Percentiles rank a stretch among this genome's conserved stretches.
These are phyloP conservation scores for Hansenula sp. DNA, from an alignment of 1,139 yeast species.

Conservation along the genomic window DNA sequence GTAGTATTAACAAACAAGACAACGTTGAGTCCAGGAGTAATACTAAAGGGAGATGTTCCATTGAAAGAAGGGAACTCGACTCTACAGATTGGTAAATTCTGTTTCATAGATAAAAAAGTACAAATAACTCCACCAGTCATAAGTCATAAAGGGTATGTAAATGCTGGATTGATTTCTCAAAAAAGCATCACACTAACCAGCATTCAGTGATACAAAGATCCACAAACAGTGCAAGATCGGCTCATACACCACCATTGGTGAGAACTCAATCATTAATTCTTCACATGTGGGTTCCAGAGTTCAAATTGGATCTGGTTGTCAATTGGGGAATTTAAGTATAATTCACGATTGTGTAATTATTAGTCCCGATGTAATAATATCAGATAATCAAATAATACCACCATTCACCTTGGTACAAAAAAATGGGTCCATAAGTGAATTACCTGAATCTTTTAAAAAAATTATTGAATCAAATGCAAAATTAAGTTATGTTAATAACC, in stretches of 20 bases:
- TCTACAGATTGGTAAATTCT: conserved; percentile 50
- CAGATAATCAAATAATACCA: conserved; percentile 54
- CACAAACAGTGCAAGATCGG: conserved; percentile 46
- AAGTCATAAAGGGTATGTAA: conserved; percentile 6
- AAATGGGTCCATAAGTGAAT: conserved; percentile 4
- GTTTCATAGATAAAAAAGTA: conserved; percentile 31
- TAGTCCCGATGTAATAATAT: conserved; percentile 43
- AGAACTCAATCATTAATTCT: conserved; percentile 34
- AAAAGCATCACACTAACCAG: conserved; percentile 3
- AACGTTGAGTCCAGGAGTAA: conserved; percentile 31
- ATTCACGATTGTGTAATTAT: conserved; percentile 61
- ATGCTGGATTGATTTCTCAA: neutral
- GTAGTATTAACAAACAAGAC: conserved; percentile 7
- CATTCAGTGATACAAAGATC: conserved; percentile 5
- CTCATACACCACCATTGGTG: conserved; percentile 52
- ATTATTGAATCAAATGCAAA: conserved; percentile 40
- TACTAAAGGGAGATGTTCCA: conserved; percentile 37
- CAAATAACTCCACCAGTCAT: conserved; percentile 32
- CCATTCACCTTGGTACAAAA: conserved; percentile 44
- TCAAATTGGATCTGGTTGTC: conserved; percentile 39
- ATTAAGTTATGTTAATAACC: conserved; percentile 22
- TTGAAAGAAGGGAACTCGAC: conserved; percentile 39
- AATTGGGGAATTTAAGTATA: conserved; percentile 40
- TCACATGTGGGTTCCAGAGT: conserved; percentile 58
- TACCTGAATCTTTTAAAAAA: conserved; percentile 38